phyloP scores from a whole-genome alignment of 2,329 filamentous ascomycete species.

The Fusarium cicatricum region DNA sequence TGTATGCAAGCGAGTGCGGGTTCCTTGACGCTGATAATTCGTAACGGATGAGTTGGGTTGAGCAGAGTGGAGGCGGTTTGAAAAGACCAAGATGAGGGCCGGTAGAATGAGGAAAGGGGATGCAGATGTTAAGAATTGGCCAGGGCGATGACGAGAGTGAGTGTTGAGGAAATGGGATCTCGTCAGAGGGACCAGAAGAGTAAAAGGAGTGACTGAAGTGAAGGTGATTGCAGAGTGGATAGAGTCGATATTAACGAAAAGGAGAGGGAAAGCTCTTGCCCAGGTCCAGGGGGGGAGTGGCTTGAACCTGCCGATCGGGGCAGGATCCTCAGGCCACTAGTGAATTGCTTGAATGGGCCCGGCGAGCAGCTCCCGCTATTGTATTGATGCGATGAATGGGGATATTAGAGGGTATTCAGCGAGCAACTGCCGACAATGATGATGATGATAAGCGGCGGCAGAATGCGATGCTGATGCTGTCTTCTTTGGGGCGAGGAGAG shows the following conservation, averaged over 20 bases:
- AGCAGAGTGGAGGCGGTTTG: slow-evolving; percentile 11
- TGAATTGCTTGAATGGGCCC: slow-evolving; percentile 35
- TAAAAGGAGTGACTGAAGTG: slow-evolving; percentile 53
- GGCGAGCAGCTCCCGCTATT: slow-evolving; percentile 33
- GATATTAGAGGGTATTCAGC: slow-evolving; percentile 10
- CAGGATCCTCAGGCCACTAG: slow-evolving; percentile 46
- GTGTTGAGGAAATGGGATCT: slow-evolving; percentile 37
- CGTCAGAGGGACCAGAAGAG: slow-evolving; percentile 38
- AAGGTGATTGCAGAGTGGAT: slow-evolving; percentile 51
- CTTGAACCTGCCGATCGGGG: slow-evolving; percentile 48
- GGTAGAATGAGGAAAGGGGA: slow-evolving; percentile 28
- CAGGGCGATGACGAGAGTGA: slow-evolving; percentile 35
- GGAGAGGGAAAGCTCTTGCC: slow-evolving; percentile 46
- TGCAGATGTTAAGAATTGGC: slow-evolving; percentile 32
- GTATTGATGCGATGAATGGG: slow-evolving; percentile 27
- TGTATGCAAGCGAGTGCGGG: slow-evolving; percentile 22
- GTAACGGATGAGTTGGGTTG: neutral
- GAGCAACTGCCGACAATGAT: slow-evolving; percentile 7
- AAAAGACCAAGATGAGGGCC: slow-evolving; percentile 18
- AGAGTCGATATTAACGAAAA: slow-evolving; percentile 51
- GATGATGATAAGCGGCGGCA: neutral
- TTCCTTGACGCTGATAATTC: slow-evolving; percentile 14
- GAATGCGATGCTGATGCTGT: slow-evolving; percentile 7
- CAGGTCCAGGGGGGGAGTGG: slow-evolving; percentile 43
- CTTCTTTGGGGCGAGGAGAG: slow-evolving; percentile 4